Evolutionary conservation across 345 rosid species (phyloP).

Genomic region (Hypericum androsaemum): DNA sequence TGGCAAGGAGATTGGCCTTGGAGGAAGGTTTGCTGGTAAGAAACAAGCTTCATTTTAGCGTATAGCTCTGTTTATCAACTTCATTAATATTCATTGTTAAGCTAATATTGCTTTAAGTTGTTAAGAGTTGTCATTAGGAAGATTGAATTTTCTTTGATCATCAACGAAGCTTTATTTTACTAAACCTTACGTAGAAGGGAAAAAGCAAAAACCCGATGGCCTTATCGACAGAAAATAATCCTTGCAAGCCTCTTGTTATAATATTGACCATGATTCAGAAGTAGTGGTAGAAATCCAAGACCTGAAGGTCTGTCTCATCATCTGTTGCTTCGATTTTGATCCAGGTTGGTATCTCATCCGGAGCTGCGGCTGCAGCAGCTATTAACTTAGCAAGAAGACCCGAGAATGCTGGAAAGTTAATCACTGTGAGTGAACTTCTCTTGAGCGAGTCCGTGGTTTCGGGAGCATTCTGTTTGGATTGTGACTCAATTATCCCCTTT

Average conservation of each 20-base stretch:
- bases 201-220: too few species aligned
- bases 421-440: constrained; percentile 38
- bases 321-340: background rate
- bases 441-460: too few species aligned
- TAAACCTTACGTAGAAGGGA: too few species aligned
- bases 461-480: background rate
- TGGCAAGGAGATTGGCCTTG: constrained; percentile 82
- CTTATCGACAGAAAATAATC: too few species aligned
- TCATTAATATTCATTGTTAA: background rate
- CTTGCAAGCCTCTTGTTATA: too few species aligned
- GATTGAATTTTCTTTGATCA: too few species aligned
- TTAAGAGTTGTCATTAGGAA: constrained; percentile 14
- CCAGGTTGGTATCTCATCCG: constrained; percentile 91
- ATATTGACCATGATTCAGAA: too few species aligned
- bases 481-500: too few species aligned
- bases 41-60: background rate
- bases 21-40: constrained; percentile 93
- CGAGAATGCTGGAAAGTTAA: constrained; percentile 84
- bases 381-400: constrained; percentile 66
- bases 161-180: too few species aligned
- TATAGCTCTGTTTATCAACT: background rate
- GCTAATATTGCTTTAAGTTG: constrained; percentile 39
- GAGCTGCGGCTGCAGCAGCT: constrained; percentile 97
- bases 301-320: too few species aligned
- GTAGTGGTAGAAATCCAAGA: too few species aligned